Evolutionary conservation across 495 filamentous ascomycete genomes (phyloP).

Genomic region (Xylaria nigripes): DNA sequence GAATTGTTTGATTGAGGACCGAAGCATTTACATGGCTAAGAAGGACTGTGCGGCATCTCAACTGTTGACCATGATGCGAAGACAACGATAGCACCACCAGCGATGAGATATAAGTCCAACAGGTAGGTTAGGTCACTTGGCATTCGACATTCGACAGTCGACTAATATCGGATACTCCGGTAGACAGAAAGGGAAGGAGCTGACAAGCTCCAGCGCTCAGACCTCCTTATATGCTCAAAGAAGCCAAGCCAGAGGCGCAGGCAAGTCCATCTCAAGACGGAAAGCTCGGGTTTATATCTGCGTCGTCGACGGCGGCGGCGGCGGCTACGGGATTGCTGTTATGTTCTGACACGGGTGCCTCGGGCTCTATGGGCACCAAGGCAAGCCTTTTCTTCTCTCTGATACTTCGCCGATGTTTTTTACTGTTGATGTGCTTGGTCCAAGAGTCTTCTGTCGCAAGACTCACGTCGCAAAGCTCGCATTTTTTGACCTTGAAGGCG

Average conservation of each 20-base stretch:
- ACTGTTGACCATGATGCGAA: no score
- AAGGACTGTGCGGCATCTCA: no score
- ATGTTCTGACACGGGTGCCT: neutral
- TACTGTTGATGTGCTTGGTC: constrained; percentile 63
- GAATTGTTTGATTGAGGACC: no score
- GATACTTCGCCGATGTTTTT: constrained; percentile 41
- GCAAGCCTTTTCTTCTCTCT: constrained; percentile 21
- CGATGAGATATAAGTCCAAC: no score
- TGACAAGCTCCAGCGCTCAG: neutral
- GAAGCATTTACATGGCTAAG: no score
- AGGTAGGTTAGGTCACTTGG: no score
- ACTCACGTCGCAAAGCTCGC: constrained; percentile 64
- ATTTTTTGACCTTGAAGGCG: constrained; percentile 49
- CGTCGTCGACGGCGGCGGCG: no score
- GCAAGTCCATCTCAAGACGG: neutral
- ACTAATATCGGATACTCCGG: no score
- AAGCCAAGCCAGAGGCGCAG: neutral
- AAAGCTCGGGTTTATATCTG: neutral
- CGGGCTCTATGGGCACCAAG: constrained; percentile 17
- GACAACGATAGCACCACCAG: no score
- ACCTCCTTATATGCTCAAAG: neutral
- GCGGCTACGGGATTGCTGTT: neutral
- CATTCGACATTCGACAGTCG: no score
- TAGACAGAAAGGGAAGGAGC: neutral
- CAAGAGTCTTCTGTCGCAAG: constrained; percentile 65